Evolutionary conservation across 1,139 yeast genomes (phyloP), one percentile per base, ranked within the genome.

Genomic region (Nakaseomyces glabratus): DNA sequence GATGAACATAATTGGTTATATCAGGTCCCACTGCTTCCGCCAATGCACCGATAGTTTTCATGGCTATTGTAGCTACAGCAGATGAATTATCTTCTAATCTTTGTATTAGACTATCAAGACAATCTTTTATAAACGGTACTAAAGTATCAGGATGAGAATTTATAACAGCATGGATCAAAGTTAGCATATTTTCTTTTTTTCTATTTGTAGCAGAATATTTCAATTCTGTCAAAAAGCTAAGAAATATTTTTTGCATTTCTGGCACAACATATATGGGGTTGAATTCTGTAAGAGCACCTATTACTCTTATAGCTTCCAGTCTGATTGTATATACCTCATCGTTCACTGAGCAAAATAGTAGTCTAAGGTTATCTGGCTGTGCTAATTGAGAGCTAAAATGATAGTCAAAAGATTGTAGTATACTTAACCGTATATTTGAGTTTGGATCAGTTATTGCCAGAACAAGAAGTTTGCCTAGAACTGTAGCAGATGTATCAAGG

Each of bases 251-350:
- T 46, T 98, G 66, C 37, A 93, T 65, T 1, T 94, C 82, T 0
- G 99, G 98, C 18, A 88, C 90, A 43, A 90, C 85, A 57, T 85
- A 88, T 0, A 98, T 97, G 1, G 99, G 97, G 50, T 93, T 93
- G 24, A 85, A 79, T 4, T 75, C 64, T 0, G 95, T 80, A 14
- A 93, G 61, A 38, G 96, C 69, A 2, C 98, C 97, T 39, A 90
- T 73, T 6, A 88, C 71, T 31, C 69, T 69, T 28, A 88, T 73
- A 0, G 95, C 81, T n/a, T 75, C 81, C 49, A 81, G 76, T 35
- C 95, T 71, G 15, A 90, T 84, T 9, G 73, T 74, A 54, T 90
- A 93, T 1, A 73, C 74, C 55, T 88, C 98, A 58, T 93, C 99
- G 52, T 93, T 84, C 37, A 90, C 64, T 0, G 95, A 93, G 66